Percentiles rank a stretch among this genome's conserved stretches.
phyloP scores from a whole-genome alignment of 768 basidiomycete species.

The Amanita inopinata region DNA sequence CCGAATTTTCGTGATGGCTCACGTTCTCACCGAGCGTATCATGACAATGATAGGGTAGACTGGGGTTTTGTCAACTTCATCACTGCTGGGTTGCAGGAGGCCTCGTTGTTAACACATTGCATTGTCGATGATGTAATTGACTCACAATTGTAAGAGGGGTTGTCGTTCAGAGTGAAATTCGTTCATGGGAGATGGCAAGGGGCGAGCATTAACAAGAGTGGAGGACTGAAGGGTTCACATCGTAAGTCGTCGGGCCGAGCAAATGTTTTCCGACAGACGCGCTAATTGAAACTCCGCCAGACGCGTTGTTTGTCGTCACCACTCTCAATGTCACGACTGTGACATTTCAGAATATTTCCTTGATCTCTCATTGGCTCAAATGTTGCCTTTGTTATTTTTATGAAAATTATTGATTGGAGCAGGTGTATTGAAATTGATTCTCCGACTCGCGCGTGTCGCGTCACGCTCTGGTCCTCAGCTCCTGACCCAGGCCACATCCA shows the following conservation, averaged over 20 bases:
- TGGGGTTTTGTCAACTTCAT: constrained; percentile 44
- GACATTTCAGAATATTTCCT: no score
- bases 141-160: constrained; percentile 33
- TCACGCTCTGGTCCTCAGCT: constrained; percentile 16
- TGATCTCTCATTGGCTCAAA: neutral
- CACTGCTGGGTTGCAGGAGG: constrained; percentile 20
- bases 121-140: constrained; percentile 11
- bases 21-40: constrained; percentile 43
- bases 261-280: neutral
- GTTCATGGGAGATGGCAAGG: constrained; percentile 16
- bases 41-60: constrained; percentile 80
- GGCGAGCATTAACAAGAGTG: neutral
- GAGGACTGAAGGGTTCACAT: no score
- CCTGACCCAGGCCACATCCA: constrained; percentile 23
- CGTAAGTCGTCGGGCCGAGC: neutral
- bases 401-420: constrained; percentile 13
- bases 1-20: no score
- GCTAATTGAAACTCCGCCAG: neutral
- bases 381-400: neutral
- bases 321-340: neutral
- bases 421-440: constrained; percentile 14
- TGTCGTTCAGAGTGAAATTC: constrained; percentile 33
- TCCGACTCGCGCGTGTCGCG: constrained; percentile 33
- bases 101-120: constrained; percentile 3
- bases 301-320: neutral